Conservation (phyloP, 768 basidiomycete genomes). For the Psilocybe cyanescens region DNA sequence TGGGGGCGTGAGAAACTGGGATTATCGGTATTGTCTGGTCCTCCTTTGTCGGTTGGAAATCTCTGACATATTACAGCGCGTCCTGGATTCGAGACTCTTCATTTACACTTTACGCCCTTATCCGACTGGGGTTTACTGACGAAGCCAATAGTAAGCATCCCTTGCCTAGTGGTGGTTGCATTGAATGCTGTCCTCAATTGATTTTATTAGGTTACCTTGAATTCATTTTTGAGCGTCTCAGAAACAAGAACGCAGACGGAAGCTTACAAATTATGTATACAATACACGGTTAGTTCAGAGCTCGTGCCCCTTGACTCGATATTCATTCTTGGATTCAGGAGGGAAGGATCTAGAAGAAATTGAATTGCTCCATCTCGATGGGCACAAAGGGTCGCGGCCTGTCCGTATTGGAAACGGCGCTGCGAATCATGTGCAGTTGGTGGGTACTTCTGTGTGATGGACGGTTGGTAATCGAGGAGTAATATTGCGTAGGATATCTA, state of each 20-base stretch:
- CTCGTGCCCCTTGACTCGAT: too few relatives aligned
- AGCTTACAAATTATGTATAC: conserved; percentile 98
- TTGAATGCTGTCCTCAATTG: neutral
- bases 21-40: conserved; percentile 55
- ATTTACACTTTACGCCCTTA: conserved; percentile 93
- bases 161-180: neutral
- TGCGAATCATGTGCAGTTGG: conserved; percentile 90
- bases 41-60: neutral
- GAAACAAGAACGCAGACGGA: conserved; percentile 86
- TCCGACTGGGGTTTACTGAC: conserved; percentile 91
- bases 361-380: conserved; percentile 86
- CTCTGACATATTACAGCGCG: conserved; percentile 43
- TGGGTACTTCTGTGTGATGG: conserved; percentile 33
- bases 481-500: conserved; percentile 81
- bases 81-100: conserved; percentile 96
- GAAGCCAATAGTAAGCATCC: conserved; percentile 78
- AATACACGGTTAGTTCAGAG: conserved; percentile 68
- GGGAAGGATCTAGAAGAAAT: conserved; percentile 83
- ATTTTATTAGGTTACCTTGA: conserved; percentile 75
- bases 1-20: conserved; percentile 90
- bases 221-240: conserved; percentile 84
- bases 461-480: neutral
- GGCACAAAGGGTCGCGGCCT: conserved; percentile 83
- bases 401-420: conserved; percentile 96
- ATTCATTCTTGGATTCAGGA: conserved; percentile 37